Evolutionary conservation across 2,329 filamentous ascomycete genomes (phyloP).

Genomic region (Cytospora chrysosperma): DNA sequence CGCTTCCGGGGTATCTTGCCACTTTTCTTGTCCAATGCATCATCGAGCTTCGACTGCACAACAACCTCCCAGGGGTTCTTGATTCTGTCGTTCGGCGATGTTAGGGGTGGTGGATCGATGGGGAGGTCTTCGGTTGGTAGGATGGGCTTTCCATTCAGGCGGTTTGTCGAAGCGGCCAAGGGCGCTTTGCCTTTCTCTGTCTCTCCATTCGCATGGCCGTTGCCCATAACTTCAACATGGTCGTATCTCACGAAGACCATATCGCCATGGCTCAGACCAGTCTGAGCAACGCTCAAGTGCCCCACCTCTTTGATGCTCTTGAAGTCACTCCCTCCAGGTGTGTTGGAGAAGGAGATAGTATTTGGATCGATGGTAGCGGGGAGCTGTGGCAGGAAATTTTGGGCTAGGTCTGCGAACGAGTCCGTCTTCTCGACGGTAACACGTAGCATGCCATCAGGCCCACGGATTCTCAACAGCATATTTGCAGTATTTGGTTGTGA

Average conservation of each 20-base stretch:
- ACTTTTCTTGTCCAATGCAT: conserved; percentile 80
- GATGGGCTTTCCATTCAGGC: conserved; percentile 77
- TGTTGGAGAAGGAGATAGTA: conserved; percentile 62
- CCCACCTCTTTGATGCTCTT: conserved; percentile 60
- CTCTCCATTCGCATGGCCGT: conserved; percentile 40
- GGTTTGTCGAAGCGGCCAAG: conserved; percentile 52
- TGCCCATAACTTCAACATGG: conserved; percentile 46
- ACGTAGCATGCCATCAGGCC: conserved; percentile 89
- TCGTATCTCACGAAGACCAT: conserved; percentile 85
- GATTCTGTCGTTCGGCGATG: conserved; percentile 60
- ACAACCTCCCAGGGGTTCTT: conserved; percentile 94
- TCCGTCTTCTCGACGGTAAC: conserved; percentile 73
- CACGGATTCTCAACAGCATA: conserved; percentile 85
- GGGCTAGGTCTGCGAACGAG: conserved; percentile 65
- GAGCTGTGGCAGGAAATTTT: conserved; percentile 57
- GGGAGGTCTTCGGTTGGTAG: conserved; percentile 66
- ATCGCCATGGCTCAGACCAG: conserved; percentile 79
- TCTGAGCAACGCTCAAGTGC: conserved; percentile 54
- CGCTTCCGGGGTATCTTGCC: conserved; percentile 80
- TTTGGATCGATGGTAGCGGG: conserved; percentile 61
- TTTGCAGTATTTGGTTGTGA: conserved; percentile 30
- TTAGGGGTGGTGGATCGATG: conserved; percentile 57
- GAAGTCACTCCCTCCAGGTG: conserved; percentile 56
- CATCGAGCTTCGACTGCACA: conserved; percentile 82
- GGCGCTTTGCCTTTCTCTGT: conserved; percentile 30